Evolutionary conservation across 345 rosid genomes (phyloP).

Genomic region (Cardiospermum halicacabum): DNA sequence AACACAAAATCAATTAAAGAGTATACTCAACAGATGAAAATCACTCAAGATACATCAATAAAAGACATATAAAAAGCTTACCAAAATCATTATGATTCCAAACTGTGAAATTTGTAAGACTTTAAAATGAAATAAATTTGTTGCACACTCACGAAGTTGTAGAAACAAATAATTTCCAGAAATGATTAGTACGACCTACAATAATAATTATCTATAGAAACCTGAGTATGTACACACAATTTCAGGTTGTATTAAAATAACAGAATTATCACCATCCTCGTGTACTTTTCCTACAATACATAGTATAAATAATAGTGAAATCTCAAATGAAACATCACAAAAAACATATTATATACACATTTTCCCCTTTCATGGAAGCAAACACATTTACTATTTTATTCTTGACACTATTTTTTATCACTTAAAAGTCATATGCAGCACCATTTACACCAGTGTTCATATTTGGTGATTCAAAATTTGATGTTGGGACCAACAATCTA

Average conservation of each 20-base stretch:
- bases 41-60: too few relatives aligned
- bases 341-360: neutral
- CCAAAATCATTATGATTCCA: too few relatives aligned
- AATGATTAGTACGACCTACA: too few relatives aligned
- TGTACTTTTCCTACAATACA: neutral
- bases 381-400: neutral
- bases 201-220: too few relatives aligned
- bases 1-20: too few relatives aligned
- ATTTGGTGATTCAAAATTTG: slow-evolving; percentile 44
- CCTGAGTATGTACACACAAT: too few relatives aligned
- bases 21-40: too few relatives aligned
- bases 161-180: too few relatives aligned
- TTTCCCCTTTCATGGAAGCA: slow-evolving; percentile 10
- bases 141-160: too few relatives aligned
- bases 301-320: slow-evolving; percentile 7
- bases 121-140: too few relatives aligned
- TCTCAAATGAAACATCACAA: neutral
- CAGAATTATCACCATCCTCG: neutral
- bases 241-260: slow-evolving; percentile 16
- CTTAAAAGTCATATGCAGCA: neutral
- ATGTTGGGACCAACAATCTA: slow-evolving; percentile 39
- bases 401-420: neutral
- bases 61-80: too few relatives aligned
- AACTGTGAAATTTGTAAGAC: too few relatives aligned
- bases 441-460: slow-evolving; percentile 19